Evolutionary conservation across 2,329 filamentous ascomycete genomes (phyloP).

Genomic region (Epichloe coenophiala): DNA sequence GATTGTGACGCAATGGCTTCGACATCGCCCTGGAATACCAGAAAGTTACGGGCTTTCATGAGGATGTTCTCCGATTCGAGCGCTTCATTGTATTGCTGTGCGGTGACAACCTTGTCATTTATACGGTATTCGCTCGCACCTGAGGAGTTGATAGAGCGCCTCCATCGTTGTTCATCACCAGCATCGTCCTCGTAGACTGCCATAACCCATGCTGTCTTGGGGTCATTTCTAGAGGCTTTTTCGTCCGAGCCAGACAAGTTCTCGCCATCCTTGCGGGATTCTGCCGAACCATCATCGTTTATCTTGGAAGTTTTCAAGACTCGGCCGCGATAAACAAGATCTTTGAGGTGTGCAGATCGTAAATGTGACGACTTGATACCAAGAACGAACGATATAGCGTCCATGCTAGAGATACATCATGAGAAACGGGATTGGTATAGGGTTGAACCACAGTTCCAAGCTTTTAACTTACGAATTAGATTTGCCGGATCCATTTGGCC

Average conservation of each 20-base stretch:
- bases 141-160: slow-evolving; percentile 77
- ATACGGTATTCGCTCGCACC: slow-evolving; percentile 94
- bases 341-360: slow-evolving; percentile 82
- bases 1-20: slow-evolving; percentile 94
- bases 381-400: slow-evolving; percentile 96
- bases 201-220: slow-evolving; percentile 97
- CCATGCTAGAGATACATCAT: slow-evolving; percentile 52
- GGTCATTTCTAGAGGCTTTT: slow-evolving; percentile 61
- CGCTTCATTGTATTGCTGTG: slow-evolving; percentile 84
- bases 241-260: slow-evolving; percentile 48
- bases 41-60: slow-evolving; percentile 94
- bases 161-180: slow-evolving; percentile 90
- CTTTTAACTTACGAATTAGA: slow-evolving; percentile 69
- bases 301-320: slow-evolving; percentile 87
- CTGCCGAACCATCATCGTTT: slow-evolving; percentile 74
- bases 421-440: neutral
- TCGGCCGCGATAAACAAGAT: slow-evolving; percentile 89
- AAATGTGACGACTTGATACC: slow-evolving; percentile 98
- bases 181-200: slow-evolving; percentile 97
- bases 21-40: slow-evolving; percentile 96
- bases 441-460: neutral
- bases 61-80: slow-evolving; percentile 91
- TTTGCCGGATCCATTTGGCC: slow-evolving; percentile 98
- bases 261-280: slow-evolving; percentile 47
- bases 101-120: slow-evolving; percentile 80